Evolutionary conservation across 306 rosid species (phyloP), one percentile per base, ranked within the genome.

Genomic region (Lathyrus sativus): DNA sequence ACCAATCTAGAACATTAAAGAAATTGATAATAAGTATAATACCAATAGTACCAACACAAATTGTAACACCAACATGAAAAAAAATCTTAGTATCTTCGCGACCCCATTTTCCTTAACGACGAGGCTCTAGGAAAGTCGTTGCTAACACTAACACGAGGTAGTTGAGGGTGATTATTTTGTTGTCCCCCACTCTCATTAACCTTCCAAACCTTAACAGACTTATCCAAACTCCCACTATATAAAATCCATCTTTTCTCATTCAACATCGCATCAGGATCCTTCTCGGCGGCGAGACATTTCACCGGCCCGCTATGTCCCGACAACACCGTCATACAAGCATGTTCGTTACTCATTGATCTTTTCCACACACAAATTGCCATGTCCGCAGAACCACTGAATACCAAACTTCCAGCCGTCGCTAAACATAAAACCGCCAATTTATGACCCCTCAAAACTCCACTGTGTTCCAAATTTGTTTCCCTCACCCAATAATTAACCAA

Each of bases 211-310:
- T 93, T 93, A 11, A 93, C 97, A 0, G 97, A 88, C 80, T 90
- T 90, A 54, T 93, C 99, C 95, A 90, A 86, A 71, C 99, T 90
- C 9, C 99, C 99, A 15, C 92, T 90, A 5, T 90, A 93, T 42
- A 90, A 43, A n/a, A 82, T 84, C 96, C 96, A 93, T 5, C 77
- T 51, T 4, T 22, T 41, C 70, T 85, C 90, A 0, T 71, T 74
- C 0, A 28, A 41, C 38, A 55, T 43, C 0, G 78, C 62, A 5
- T 81, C 88, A 0, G 12, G 53, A 22, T 93, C 96, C 43, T 43
- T 85, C 74, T 84, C 92, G 3, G 80, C 78, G 0, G 95, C 95
- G 39, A 93, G 79, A n/a, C 99, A 93, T 78, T 93, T 93, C 1
- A 93, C 96, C 0, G 99, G 99, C 1, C 99, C 99, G 0, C 84